Evolutionary conservation across 2,329 filamentous ascomycete genomes (phyloP), one percentile per base, ranked within the genome.

Genomic region (Aspergillus arachidicola): DNA sequence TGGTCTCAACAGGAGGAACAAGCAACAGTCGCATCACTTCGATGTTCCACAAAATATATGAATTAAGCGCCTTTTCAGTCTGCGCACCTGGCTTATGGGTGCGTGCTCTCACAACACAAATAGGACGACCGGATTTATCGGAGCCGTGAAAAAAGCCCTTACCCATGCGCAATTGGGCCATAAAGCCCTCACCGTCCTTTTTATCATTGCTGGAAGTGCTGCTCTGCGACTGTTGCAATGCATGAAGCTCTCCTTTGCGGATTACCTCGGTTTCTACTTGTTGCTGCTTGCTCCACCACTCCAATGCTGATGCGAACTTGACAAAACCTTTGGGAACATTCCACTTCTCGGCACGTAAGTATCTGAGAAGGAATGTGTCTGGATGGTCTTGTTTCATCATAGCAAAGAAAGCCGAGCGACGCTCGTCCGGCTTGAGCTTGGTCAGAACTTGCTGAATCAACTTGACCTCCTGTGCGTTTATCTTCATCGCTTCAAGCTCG

Each of bases 301-400:
- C 89, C 86, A 98, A 91, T 0, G 94, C 94, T 3, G 91, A 91
- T 51, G 97, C 85, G 78, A 97, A 83, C 94, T 98, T 98, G 66
- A 95, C 86, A 36, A 97, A 85, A 1, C 94, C 94, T 76, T 92
- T 92, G 51, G 95, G 89, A 4, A 96, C 89, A 72, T 98, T 92
- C 94, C 94, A 98, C 78, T 96, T 96, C 48, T 93, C 85, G 26
- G 93, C 93, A 56, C 93, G 85, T 57, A 96, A 81, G 76, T 95
- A 96, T 45, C 93, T 88, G 57, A 96, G 81, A 21, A 94, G 80
- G 32, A 96, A 81, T 1, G 89, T 91, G 78, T 98, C 95, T 0
- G 94, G 94, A 74, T 97, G 88, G 72, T 98, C 94, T 73, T 94
- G 90, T 82, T 97, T 98, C 64, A 94, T 86, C 90, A 96, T 95